Conservation (phyloP, 352 stramenopile species). For the Aphanomyces stellatus region DNA sequence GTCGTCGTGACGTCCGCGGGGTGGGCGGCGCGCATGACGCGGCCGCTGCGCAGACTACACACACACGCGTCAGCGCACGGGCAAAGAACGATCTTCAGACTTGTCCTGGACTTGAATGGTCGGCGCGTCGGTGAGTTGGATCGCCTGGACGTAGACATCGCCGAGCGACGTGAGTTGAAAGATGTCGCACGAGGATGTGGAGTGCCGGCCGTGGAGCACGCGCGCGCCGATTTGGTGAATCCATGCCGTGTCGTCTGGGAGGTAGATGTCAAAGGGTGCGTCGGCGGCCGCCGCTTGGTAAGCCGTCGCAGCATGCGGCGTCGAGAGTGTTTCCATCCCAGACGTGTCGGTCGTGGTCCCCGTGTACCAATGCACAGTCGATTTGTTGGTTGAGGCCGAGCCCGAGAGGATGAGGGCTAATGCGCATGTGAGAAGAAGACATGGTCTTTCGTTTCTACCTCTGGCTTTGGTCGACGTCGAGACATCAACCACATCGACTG, state of each 20-base stretch:
- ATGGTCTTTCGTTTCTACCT: too few species aligned
- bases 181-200: not conserved
- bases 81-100: not conserved
- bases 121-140: not conserved
- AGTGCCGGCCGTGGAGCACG: not conserved
- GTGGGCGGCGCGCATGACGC: not conserved
- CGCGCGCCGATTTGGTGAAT: not conserved
- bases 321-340: not conserved
- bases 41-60: not conserved
- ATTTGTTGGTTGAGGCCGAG: constrained; percentile 1
- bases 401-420: constrained; percentile 2
- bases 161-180: not conserved
- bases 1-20: not conserved
- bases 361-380: constrained; percentile 4
- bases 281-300: not conserved
- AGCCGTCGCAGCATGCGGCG: not conserved
- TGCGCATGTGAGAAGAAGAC: too few species aligned
- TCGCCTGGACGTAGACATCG: not conserved
- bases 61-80: not conserved
- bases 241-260: not conserved
- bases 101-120: not conserved
- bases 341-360: not conserved
- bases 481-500: not conserved
- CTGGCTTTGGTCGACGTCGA: not conserved
- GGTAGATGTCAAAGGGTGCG: constrained; percentile 8